Evolutionary conservation across 73 alveolate genomes (phyloP).

Genomic region (Paramecium caudatum): DNA sequence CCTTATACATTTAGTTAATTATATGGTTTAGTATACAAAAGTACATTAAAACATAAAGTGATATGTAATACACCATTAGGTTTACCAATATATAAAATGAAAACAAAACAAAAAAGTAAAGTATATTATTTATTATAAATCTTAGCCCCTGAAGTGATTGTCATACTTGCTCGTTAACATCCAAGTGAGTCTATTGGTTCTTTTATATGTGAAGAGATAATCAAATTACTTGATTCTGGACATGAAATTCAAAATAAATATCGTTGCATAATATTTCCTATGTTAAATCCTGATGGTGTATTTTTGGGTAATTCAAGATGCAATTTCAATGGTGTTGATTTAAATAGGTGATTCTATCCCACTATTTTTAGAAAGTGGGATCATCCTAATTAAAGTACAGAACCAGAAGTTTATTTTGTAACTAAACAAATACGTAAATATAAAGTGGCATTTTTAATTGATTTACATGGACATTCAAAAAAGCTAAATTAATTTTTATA

Average conservation of each 20-base stretch:
- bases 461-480: constrained; percentile 73
- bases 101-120: constrained; percentile 34
- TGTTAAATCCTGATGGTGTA: constrained; percentile 76
- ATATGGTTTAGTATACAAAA: background rate
- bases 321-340: constrained; percentile 58
- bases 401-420: background rate
- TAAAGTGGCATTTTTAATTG: constrained; percentile 61
- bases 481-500: constrained; percentile 1
- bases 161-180: constrained; percentile 85
- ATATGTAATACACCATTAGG: constrained; percentile 46
- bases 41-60: background rate
- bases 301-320: constrained; percentile 71
- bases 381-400: constrained; percentile 47
- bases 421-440: background rate
- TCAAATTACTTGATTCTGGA: constrained; percentile 56
- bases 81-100: constrained; percentile 23
- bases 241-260: constrained; percentile 2
- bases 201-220: constrained; percentile 52
- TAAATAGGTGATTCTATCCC: background rate
- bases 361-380: constrained; percentile 12
- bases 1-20: constrained; percentile 42
- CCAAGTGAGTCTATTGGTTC: constrained; percentile 92
- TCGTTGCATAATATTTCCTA: constrained; percentile 48
- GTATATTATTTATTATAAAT: constrained; percentile 5
- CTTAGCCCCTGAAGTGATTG: constrained; percentile 78